Evolutionary conservation across 2,329 filamentous ascomycete genomes (phyloP).

Genomic region (Aspergillus sp.): DNA sequence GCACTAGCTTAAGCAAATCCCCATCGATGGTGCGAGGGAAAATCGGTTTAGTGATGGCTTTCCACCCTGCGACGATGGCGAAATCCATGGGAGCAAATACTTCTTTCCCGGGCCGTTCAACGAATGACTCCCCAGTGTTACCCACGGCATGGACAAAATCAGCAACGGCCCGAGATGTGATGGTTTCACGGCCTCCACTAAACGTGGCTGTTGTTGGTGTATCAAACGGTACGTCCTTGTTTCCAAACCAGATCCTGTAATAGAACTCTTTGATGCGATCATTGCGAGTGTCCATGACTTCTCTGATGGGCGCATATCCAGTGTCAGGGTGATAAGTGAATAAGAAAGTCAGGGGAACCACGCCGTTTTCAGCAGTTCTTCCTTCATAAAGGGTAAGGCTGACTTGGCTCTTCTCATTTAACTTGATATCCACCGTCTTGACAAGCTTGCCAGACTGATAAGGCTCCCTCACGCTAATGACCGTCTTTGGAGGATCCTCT

Average conservation of each 20-base stretch:
- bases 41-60: constrained; percentile 98
- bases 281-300: constrained; percentile 94
- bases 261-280: constrained; percentile 99
- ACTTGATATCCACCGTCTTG: constrained; percentile 82
- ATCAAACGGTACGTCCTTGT: constrained; percentile 80
- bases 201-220: constrained; percentile 83
- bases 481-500: constrained; percentile 77
- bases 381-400: constrained; percentile 89
- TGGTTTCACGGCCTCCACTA: constrained; percentile 81
- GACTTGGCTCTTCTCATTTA: constrained; percentile 75
- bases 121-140: constrained; percentile 95
- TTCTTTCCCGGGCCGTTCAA: constrained; percentile 90
- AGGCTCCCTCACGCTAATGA: constrained; percentile 84
- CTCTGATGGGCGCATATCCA: constrained; percentile 94
- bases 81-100: constrained; percentile 98
- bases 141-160: constrained; percentile 99
- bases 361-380: constrained; percentile 77
- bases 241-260: constrained; percentile 95
- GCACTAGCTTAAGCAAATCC: constrained; percentile 91
- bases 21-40: constrained; percentile 96
- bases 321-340: constrained; percentile 95
- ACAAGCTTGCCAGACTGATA: constrained; percentile 81
- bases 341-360: constrained; percentile 78
- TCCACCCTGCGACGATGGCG: constrained; percentile 97
- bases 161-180: constrained; percentile 90